These are phyloP conservation scores for Trichoderma sp. DNA, from an alignment of 2,329 filamentous ascomycete genomes.

Conservation along the genomic window DNA sequence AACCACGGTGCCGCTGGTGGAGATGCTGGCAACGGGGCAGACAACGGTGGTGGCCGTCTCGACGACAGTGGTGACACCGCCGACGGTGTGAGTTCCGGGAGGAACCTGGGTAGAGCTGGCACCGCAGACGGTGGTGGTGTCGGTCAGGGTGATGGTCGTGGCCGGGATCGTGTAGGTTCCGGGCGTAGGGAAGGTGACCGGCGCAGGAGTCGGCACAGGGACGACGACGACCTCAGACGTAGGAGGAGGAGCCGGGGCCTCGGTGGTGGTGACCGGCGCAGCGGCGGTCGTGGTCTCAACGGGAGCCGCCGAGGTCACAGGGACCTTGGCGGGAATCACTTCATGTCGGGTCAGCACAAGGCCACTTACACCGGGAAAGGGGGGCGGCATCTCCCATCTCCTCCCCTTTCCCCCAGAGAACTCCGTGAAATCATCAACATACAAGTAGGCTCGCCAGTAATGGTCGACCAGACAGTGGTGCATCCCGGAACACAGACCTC, in stretches of 20 bases:
- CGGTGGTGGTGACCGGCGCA: conserved; percentile 31
- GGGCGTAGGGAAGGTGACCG: conserved; percentile 62
- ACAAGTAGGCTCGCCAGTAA: conserved; percentile 68
- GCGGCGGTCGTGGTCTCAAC: conserved; percentile 7
- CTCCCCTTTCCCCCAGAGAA: not conserved
- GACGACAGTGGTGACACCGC: conserved; percentile 73
- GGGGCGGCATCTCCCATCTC: not conserved
- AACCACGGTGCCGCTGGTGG: conserved; percentile 58
- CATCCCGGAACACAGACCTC: conserved; percentile 63
- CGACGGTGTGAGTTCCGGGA: conserved; percentile 67
- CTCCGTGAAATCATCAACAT: conserved; percentile 37
- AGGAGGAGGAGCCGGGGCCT: conserved; percentile 34
- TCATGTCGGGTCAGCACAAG: conserved; percentile 31
- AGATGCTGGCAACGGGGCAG: conserved; percentile 69
- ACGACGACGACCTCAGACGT: conserved; percentile 48
- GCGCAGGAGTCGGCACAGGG: conserved; percentile 55
- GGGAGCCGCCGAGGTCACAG: conserved; percentile 35
- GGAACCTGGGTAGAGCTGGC: conserved; percentile 63
- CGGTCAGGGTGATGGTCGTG: conserved; percentile 67
- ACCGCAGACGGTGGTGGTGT: conserved; percentile 68
- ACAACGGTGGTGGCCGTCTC: conserved; percentile 66
- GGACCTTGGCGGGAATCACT: conserved; percentile 44
- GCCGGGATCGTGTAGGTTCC: conserved; percentile 77
- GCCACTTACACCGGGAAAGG: not conserved
- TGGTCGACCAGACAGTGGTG: conserved; percentile 73